Percentiles rank a stretch among this genome's conserved stretches.
phyloP scores from a whole-genome alignment of 176 grass and related monocot genomes.

The Aegilops umbellulata region DNA sequence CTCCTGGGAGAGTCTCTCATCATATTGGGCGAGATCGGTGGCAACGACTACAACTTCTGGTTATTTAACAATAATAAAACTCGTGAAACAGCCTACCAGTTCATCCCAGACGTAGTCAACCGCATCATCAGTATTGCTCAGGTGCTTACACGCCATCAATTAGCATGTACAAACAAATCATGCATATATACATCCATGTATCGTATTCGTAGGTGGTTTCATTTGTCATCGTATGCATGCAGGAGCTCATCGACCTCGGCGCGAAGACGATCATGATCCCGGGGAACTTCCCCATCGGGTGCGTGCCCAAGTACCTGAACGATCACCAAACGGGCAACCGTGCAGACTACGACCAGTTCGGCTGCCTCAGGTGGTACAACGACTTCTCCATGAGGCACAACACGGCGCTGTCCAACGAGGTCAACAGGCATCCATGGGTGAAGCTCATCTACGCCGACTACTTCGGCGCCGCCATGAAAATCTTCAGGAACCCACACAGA shows the following conservation, averaged over 20 bases:
- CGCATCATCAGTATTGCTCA: constrained; percentile 27
- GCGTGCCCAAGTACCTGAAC: constrained; percentile 27
- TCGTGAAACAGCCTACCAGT: constrained; percentile 23
- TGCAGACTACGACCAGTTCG: constrained; percentile 37
- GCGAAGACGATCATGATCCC: constrained; percentile 19
- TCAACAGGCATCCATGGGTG: constrained; percentile 23
- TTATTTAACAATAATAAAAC: not conserved
- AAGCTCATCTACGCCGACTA: constrained; percentile 64
- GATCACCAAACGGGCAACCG: not conserved
- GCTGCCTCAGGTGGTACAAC: constrained; percentile 50
- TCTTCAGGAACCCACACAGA: constrained; percentile 7
- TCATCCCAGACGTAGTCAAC: constrained; percentile 47
- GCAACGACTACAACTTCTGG: constrained; percentile 68
- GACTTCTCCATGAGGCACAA: constrained; percentile 47
- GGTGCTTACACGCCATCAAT: constrained; percentile 17
- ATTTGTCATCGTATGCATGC: not conserved
- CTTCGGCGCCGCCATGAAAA: constrained; percentile 30
- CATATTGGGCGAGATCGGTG: constrained; percentile 58
- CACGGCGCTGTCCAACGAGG: not conserved
- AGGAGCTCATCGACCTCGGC: constrained; percentile 56
- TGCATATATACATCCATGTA: not conserved
- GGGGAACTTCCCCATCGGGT: constrained; percentile 50
- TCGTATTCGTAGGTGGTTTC: too few relatives aligned
- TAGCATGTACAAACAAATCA: not conserved
- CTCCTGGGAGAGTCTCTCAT: constrained; percentile 43